Percentiles rank a stretch among this genome's conserved stretches.
phyloP scores from a whole-genome alignment of 2,329 filamentous ascomycete species.

The Xylaria multiplex region DNA sequence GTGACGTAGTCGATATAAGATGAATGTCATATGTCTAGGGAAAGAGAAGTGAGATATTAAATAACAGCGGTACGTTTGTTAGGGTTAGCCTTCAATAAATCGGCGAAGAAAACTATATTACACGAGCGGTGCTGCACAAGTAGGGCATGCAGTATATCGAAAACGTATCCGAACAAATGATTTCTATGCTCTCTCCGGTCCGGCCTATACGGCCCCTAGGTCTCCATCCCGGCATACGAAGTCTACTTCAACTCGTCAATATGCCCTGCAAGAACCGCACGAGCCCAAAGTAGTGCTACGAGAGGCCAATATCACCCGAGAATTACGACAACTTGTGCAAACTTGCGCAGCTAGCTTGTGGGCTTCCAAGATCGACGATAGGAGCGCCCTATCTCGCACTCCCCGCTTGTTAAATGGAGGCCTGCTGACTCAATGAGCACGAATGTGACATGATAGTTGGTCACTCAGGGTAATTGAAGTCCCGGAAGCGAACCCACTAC shows the following conservation, averaged over 20 bases:
- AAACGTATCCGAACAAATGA: not conserved
- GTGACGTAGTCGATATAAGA: not conserved
- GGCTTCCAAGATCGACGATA: constrained; percentile 6
- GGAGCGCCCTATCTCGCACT: constrained; percentile 1
- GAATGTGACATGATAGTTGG: not conserved
- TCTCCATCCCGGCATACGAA: not conserved
- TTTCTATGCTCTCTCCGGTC: constrained; percentile 2
- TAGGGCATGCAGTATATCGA: not conserved
- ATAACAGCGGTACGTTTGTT: not conserved
- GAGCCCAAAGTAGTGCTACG: not conserved
- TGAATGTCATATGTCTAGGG: not conserved
- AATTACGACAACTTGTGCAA: not conserved
- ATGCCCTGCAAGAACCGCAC: constrained; percentile 2
- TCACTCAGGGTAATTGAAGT: not conserved
- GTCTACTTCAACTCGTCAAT: constrained; percentile 11
- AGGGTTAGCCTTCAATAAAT: not conserved
- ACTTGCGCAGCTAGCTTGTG: not conserved
- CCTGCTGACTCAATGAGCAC: not conserved
- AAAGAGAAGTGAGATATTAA: constrained; percentile 5
- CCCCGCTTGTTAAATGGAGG: not conserved
- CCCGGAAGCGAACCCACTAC: not conserved
- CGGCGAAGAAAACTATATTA: not conserved
- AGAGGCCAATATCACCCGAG: not conserved
- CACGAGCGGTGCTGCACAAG: not conserved
- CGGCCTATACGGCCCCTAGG: constrained; percentile 4